Percentiles rank a stretch among this genome's conserved stretches.
These are phyloP conservation scores for Lachancea mirantina DNA, from an alignment of 805 yeast species.

Conservation along the genomic window DNA sequence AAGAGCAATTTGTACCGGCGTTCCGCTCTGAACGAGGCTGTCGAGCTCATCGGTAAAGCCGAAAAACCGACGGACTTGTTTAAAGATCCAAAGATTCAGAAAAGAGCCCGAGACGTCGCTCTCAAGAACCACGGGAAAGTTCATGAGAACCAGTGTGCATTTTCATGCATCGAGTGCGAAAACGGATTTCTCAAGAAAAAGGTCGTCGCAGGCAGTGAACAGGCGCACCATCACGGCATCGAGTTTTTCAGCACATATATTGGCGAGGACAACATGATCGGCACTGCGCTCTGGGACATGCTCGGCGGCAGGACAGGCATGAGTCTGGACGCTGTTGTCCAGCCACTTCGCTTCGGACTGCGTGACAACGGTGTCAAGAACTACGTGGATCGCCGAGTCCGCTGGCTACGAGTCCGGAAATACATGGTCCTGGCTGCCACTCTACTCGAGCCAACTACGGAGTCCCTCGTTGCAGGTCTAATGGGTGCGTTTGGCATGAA, in stretches of 20 bases:
- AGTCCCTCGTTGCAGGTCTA: slow-evolving; percentile 57
- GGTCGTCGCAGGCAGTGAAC: slow-evolving; percentile 3
- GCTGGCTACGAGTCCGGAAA: slow-evolving; percentile 83
- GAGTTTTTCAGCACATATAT: slow-evolving; percentile 70
- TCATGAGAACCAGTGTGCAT: slow-evolving; percentile 2
- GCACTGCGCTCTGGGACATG: slow-evolving; percentile 69
- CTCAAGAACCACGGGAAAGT: slow-evolving; percentile 1
- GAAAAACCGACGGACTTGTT: slow-evolving; percentile 6
- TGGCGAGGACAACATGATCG: slow-evolving; percentile 92
- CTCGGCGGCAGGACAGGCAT: slow-evolving; percentile 67
- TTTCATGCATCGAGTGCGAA: slow-evolving; percentile 9
- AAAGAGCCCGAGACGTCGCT: slow-evolving; percentile 7
- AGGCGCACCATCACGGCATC: slow-evolving; percentile 37
- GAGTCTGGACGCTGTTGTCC: slow-evolving; percentile 72
- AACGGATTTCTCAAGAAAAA: slow-evolving; percentile 19
- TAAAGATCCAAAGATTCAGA: slow-evolving; percentile 6
- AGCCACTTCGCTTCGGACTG: slow-evolving; percentile 49
- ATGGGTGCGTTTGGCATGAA: slow-evolving; percentile 59
- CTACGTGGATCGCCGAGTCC: slow-evolving; percentile 58
- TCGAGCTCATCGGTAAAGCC: slow-evolving; percentile 34
- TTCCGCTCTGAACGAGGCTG: slow-evolving; percentile 56
- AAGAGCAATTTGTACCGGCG: slow-evolving; percentile 73
- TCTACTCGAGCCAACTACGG: slow-evolving; percentile 79
- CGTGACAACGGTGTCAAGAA: slow-evolving; percentile 38
- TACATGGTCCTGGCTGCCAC: slow-evolving; percentile 87